Conservation (phyloP, 148 eudicot genomes). For the Simmondsia chinensis region DNA sequence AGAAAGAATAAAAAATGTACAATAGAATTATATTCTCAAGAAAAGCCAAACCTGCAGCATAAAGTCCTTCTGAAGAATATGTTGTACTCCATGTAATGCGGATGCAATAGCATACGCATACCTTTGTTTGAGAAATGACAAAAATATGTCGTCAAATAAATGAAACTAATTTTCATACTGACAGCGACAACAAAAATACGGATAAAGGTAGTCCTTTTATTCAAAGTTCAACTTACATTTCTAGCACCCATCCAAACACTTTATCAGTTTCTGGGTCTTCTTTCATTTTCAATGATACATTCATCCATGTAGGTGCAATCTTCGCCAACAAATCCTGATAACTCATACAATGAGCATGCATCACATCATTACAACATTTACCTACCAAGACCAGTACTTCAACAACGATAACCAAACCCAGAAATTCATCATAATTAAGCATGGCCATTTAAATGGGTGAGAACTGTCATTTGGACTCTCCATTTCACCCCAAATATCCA, state of each 20-base stretch:
- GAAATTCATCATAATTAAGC: too few relatives aligned
- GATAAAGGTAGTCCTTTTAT: slow-evolving; percentile 2
- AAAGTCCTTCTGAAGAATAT: slow-evolving; percentile 80
- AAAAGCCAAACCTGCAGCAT: slow-evolving; percentile 72
- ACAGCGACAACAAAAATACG: not conserved
- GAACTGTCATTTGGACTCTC: too few relatives aligned
- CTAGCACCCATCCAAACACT: slow-evolving; percentile 81
- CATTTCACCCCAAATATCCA: too few relatives aligned
- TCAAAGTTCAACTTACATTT: slow-evolving; percentile 38
- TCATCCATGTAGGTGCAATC: slow-evolving; percentile 96
- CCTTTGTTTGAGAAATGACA: slow-evolving; percentile 24
- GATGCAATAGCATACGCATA: slow-evolving; percentile 98
- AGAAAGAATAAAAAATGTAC: too few relatives aligned
- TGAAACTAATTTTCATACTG: not conserved
- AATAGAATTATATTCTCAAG: too few relatives aligned
- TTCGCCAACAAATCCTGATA: slow-evolving; percentile 43
- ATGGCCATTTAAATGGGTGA: too few relatives aligned
- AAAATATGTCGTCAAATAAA: too few relatives aligned
- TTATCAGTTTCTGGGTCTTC: slow-evolving; percentile 77
- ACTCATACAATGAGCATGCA: not conserved
- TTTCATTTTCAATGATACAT: slow-evolving; percentile 83
- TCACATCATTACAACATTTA: too few relatives aligned
- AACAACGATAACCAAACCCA: too few relatives aligned
- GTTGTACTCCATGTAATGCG: slow-evolving; percentile 88
- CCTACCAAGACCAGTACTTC: too few relatives aligned